A percentile compares a stretch with the other conserved stretches of the same genome.
Conservation (phyloP, 1,139 yeast genomes). For the Geotrichum citri-aurantii region DNA sequence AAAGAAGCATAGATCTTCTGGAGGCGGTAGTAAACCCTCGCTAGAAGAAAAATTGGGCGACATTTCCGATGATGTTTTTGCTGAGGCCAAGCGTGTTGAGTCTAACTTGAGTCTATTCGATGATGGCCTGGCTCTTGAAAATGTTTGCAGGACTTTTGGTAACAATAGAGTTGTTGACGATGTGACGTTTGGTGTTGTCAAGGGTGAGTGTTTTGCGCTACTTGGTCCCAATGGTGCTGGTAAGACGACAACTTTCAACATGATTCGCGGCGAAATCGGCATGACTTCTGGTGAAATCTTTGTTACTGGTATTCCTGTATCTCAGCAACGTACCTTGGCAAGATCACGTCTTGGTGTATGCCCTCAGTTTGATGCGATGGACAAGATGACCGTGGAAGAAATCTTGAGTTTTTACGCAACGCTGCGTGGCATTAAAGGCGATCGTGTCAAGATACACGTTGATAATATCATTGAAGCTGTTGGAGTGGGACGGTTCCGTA, state of each 20-base stretch:
- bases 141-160: conserved; percentile 32
- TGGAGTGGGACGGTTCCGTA: conserved; percentile 32
- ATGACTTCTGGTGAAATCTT: conserved; percentile 32
- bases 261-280: conserved; percentile 50
- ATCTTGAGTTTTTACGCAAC: conserved; percentile 34
- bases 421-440: conserved; percentile 31
- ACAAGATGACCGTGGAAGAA: conserved; percentile 35
- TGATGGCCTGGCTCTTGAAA: conserved; percentile 31
- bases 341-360: conserved; percentile 36
- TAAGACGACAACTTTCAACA: conserved; percentile 76
- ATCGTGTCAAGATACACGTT: conserved; percentile 82
- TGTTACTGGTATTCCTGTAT: conserved; percentile 32
- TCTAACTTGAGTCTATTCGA: conserved; percentile 19
- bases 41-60: conserved; percentile 13
- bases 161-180: conserved; percentile 32
- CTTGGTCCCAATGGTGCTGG: conserved; percentile 99
- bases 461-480: conserved; percentile 47
- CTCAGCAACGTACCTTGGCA: conserved; percentile 30
- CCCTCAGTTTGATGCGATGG: conserved; percentile 40
- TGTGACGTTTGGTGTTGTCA: conserved; percentile 35
- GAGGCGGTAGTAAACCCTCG: background rate
- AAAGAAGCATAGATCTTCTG: background rate
- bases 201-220: conserved; percentile 36
- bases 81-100: conserved; percentile 21
- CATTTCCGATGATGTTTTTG: conserved; percentile 17